Conservation (phyloP, 352 stramenopile species). For the Pythium sukuiense region DNA sequence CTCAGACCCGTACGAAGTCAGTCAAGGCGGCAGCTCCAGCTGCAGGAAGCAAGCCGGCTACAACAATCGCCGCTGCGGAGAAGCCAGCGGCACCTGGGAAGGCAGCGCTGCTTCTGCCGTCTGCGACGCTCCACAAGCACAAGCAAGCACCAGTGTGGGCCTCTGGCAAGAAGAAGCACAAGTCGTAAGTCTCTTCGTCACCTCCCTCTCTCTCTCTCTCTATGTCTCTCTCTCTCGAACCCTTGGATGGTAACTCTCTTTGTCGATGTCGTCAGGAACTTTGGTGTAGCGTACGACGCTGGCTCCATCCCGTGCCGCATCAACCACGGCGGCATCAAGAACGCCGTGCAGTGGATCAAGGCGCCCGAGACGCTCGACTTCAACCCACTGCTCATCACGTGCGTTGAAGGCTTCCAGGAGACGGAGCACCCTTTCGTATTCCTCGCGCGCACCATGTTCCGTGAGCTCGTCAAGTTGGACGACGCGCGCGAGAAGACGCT, state of each 20-base stretch:
- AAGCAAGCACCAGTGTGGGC: conserved; percentile 75
- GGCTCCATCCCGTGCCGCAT: conserved; percentile 78
- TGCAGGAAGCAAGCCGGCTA: background rate
- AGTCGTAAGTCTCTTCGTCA: conserved; percentile 46
- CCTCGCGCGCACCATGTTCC: conserved; percentile 67
- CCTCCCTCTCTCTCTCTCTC: background rate
- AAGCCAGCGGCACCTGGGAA: conserved; percentile 19
- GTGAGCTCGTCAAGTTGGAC: conserved; percentile 62
- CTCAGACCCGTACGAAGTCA: conserved; percentile 10
- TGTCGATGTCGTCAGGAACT: conserved; percentile 43
- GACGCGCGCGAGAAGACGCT: conserved; percentile 63
- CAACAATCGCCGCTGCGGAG: background rate
- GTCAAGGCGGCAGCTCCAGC: background rate
- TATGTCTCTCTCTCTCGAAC: background rate
- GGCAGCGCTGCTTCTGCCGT: conserved; percentile 44
- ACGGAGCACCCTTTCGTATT: conserved; percentile 81
- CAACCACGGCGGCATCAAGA: conserved; percentile 78
- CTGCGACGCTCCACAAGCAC: conserved; percentile 60
- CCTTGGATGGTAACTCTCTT: background rate
- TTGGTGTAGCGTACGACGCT: conserved; percentile 62
- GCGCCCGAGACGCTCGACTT: conserved; percentile 57
- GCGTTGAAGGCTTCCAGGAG: conserved; percentile 69
- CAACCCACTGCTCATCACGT: conserved; percentile 69
- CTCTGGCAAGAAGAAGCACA: conserved; percentile 72
- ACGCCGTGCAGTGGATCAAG: conserved; percentile 72